Percentiles rank a stretch among this genome's conserved stretches.
These are phyloP conservation scores for Streptanthus diversifolius DNA, from an alignment of 345 rosid genomes.

Conservation along the genomic window DNA sequence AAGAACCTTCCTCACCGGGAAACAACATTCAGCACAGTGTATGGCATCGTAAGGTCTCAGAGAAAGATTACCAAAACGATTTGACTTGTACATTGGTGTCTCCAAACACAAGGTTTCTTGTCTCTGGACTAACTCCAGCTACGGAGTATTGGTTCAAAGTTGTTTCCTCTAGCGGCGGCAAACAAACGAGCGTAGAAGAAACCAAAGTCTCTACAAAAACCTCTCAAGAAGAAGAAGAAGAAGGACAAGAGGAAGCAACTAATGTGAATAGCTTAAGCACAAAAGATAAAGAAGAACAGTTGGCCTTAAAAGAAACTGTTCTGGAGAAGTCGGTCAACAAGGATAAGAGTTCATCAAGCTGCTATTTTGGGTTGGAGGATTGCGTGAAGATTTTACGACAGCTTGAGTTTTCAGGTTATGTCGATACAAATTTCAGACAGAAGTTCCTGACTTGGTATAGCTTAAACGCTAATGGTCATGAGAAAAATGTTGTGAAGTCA, in stretches of 20 bases:
- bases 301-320: background rate
- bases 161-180: constrained; percentile 38
- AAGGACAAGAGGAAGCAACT: background rate
- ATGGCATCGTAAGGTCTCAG: constrained; percentile 61
- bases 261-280: background rate
- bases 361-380: constrained; percentile 43
- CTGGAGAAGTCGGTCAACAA: background rate
- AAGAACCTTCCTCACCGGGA: constrained; percentile 35
- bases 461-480: constrained; percentile 59
- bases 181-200: constrained; percentile 44
- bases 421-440: constrained; percentile 69
- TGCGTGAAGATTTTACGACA: constrained; percentile 70
- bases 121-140: constrained; percentile 53
- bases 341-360: background rate
- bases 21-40: constrained; percentile 10
- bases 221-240: background rate
- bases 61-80: constrained; percentile 45
- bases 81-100: constrained; percentile 48
- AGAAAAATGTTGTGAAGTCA: constrained; percentile 59
- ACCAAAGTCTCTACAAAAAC: constrained; percentile 39
- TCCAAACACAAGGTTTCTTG: constrained; percentile 49
- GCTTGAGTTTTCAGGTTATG: constrained; percentile 63
- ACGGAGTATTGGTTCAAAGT: constrained; percentile 59
- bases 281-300: constrained; percentile 52
- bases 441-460: constrained; percentile 89